Evolutionary conservation across 2,329 filamentous ascomycete species (phyloP).

Genomic region (Hymenoscyphus linearis): DNA sequence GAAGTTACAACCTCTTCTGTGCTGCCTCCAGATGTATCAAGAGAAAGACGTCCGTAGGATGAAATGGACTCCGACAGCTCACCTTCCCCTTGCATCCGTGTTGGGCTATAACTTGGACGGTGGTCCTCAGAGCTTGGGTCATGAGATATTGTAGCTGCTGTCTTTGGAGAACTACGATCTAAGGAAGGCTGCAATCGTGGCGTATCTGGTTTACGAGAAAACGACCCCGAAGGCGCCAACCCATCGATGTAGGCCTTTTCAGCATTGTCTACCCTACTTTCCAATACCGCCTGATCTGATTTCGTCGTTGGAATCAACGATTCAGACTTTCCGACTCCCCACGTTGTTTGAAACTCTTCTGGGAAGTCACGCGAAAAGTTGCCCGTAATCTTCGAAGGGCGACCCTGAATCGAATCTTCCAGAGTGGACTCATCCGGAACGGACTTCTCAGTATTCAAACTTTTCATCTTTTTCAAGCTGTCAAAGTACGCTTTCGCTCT

Average conservation of each 20-base stretch:
- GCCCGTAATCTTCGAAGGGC: slow-evolving; percentile 36
- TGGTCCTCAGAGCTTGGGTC: neutral
- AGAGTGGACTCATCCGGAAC: neutral
- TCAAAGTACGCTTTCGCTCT: too few relatives aligned
- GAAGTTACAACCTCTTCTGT: neutral
- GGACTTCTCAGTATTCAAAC: neutral
- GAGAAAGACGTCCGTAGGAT: slow-evolving; percentile 9
- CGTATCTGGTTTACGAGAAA: slow-evolving; percentile 21
- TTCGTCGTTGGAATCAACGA: slow-evolving; percentile 19
- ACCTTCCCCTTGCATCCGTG: slow-evolving; percentile 14
- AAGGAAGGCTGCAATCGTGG: slow-evolving; percentile 28
- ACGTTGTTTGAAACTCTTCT: slow-evolving; percentile 43
- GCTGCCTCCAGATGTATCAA: neutral
- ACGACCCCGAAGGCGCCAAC: slow-evolving; percentile 15
- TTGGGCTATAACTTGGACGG: slow-evolving; percentile 1
- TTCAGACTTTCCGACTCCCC: slow-evolving; percentile 31
- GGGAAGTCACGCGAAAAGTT: slow-evolving; percentile 48
- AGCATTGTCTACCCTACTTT: slow-evolving; percentile 17
- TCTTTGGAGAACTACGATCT: slow-evolving; percentile 21
- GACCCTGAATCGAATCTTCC: neutral
- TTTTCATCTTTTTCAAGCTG: neutral
- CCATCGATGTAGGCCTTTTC: slow-evolving; percentile 26
- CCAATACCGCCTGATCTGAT: neutral
- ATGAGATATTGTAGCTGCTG: neutral
- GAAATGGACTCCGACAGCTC: slow-evolving; percentile 13